Base-by-base conservation (phyloP, 192 early-diverging fungal species). In the Podila epigama region DNA sequence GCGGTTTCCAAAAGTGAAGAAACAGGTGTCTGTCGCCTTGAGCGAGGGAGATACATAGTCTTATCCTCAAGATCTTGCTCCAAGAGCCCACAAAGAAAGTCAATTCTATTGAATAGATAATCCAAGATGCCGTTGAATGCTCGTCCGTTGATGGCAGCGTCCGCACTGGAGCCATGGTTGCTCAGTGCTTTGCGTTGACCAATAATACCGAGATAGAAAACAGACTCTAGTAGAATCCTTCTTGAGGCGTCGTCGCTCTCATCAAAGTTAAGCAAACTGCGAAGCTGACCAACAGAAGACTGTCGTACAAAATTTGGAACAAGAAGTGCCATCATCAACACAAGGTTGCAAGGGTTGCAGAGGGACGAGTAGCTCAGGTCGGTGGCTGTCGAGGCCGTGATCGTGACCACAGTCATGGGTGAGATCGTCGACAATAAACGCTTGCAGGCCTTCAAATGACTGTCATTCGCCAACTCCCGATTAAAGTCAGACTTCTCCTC, bases 311-410 rank as follows among this genome's bases (percentile, higher is more conserved):
- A 66, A n/a, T 77, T 66, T 6, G 73, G 66, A 9, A 68, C 60
- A 16, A 77, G 20, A 25, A 68, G 60, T 11, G 63, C 55, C 22
- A 68, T 42, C 18, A 53, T 39, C 9, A 77, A 37, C 6, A 64
- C 66, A 11, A 68, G 22, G 44, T 68, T 77, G 31, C 73, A 77
- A 1, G 58, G 36, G 18, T 77, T 77, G 32, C 73, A 77, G 1
- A 77, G 40, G 10, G 70, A 58, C 28, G 70, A 72, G 51, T 72
- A 72, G 5, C 61, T 59, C 7, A 36, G 39, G 11, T 57, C 61
- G 11, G 40, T 37, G 16, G 57, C 41, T 29, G 29, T 48, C 8
- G 51, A 41, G 11, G 58, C 60, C 1, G 66, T 35, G 18, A 58
- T 58, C 5, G 54, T 62, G 0, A 27, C 34, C 7, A 59, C 25